These are phyloP conservation scores for Alternaria arbusti DNA, from an alignment of 2,329 filamentous ascomycete species.

Conservation along the genomic window DNA sequence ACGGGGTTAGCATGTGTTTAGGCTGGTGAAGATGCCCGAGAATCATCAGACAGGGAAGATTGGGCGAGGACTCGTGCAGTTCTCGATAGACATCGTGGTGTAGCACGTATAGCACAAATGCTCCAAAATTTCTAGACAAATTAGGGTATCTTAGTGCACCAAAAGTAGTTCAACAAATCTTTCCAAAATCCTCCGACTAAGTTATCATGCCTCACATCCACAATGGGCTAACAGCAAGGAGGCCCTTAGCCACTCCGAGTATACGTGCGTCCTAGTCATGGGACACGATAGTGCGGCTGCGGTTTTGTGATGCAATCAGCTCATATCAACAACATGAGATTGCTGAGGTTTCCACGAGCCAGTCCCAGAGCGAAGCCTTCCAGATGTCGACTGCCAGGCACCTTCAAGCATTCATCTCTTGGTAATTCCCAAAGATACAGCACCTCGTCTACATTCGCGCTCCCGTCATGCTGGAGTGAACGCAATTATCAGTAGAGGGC, in stretches of 20 bases:
- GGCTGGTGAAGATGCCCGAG: background rate
- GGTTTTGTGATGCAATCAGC: background rate
- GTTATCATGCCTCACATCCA: background rate
- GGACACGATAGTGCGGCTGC: background rate
- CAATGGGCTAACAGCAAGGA: background rate
- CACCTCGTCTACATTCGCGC: background rate
- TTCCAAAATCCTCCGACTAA: background rate
- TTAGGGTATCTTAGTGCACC: background rate
- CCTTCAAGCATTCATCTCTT: background rate
- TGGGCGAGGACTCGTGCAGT: background rate
- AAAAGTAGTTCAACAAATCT: background rate
- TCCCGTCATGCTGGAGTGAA: background rate
- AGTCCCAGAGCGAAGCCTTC: background rate
- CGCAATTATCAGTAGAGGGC: background rate
- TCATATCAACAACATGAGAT: background rate
- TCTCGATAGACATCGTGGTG: background rate
- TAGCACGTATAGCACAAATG: background rate
- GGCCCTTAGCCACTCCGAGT: background rate
- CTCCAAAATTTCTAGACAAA: background rate
- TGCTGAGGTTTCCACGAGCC: background rate
- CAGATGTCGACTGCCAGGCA: constrained; percentile 2
- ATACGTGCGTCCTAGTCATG: background rate
- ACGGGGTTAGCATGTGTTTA: background rate
- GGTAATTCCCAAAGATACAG: constrained; percentile 5
- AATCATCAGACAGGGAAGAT: background rate